Conservation (phyloP, 75 land plant genomes). For the Selaginella tamariscina region DNA sequence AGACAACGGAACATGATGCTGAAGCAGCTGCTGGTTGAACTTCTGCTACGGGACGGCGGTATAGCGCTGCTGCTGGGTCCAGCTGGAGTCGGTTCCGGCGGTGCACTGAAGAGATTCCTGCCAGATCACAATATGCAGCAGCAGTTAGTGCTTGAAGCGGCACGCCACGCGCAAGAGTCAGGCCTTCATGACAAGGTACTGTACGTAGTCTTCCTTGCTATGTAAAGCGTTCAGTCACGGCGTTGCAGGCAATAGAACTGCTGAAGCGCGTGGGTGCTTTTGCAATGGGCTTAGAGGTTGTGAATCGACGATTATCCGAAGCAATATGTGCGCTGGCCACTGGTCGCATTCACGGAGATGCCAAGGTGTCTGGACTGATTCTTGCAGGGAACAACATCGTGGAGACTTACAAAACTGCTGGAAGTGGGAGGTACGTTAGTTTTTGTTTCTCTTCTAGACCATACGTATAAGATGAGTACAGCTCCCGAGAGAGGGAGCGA, state of each 20-base stretch:
- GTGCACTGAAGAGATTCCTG: slow-evolving; percentile 54
- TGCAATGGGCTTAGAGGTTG: slow-evolving; percentile 67
- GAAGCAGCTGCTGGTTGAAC: slow-evolving; percentile 58
- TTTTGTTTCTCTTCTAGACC: not conserved
- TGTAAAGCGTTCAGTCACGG: not conserved
- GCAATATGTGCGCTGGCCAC: slow-evolving; percentile 59
- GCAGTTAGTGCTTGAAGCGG: slow-evolving; percentile 75
- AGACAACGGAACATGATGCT: slow-evolving; percentile 71
- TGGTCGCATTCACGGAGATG: slow-evolving; percentile 78
- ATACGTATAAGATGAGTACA: slow-evolving; percentile 19
- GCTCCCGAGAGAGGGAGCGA: slow-evolving; percentile 50
- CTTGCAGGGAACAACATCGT: slow-evolving; percentile 72
- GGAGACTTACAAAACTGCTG: slow-evolving; percentile 54
- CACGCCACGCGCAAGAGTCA: slow-evolving; percentile 76
- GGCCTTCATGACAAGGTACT: slow-evolving; percentile 79
- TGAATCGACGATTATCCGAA: slow-evolving; percentile 80
- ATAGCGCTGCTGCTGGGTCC: slow-evolving; percentile 71
- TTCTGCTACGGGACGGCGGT: slow-evolving; percentile 70
- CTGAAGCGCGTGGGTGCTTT: slow-evolving; percentile 82
- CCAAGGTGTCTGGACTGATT: slow-evolving; percentile 52
- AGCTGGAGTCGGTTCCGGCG: slow-evolving; percentile 81
- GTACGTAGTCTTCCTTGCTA: not conserved
- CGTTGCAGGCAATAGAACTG: slow-evolving; percentile 72
- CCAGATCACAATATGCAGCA: slow-evolving; percentile 44
- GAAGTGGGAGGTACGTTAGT: slow-evolving; percentile 49